These are phyloP conservation scores for Monosporascus sp. DNA, from an alignment of 2,329 filamentous ascomycete genomes.

Conservation along the genomic window DNA sequence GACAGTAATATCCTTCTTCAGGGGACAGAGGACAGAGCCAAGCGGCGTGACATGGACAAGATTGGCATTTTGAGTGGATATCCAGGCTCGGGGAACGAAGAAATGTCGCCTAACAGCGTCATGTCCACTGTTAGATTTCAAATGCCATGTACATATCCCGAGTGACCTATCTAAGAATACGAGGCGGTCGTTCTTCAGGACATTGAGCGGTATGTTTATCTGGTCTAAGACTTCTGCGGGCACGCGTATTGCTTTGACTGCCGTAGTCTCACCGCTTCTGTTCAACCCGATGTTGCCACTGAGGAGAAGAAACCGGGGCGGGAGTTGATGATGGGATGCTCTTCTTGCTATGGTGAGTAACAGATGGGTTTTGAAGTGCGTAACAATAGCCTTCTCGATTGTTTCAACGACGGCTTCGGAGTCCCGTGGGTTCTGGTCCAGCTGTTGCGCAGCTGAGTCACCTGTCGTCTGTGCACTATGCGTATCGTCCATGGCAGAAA, in stretches of 20 bases:
- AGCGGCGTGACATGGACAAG: not conserved
- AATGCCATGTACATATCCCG: not conserved
- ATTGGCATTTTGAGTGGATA: not conserved
- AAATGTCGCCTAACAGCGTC: not conserved
- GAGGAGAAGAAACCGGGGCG: not conserved
- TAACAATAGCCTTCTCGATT: not conserved
- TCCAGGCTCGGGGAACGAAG: not conserved
- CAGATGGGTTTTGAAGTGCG: not conserved
- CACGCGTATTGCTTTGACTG: not conserved
- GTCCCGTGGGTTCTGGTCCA: not conserved
- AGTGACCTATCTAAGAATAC: not conserved
- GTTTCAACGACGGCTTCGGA: not conserved
- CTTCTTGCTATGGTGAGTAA: not conserved
- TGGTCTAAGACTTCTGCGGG: not conserved
- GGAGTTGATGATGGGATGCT: not conserved
- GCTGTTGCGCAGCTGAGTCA: not conserved
- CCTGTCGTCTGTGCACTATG: not conserved
- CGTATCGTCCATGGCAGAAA: not conserved
- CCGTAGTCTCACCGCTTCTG: not conserved
- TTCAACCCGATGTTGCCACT: not conserved
- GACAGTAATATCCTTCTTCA: not conserved
- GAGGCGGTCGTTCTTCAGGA: not conserved
- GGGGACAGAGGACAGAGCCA: not conserved
- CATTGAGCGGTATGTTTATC: conserved; percentile 1
- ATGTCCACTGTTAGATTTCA: not conserved